A percentile compares a stretch with the other conserved stretches of the same genome.
Evolutionary conservation across 176 grass and related monocot genomes (phyloP).

Genomic region (Ensete glaucum): DNA sequence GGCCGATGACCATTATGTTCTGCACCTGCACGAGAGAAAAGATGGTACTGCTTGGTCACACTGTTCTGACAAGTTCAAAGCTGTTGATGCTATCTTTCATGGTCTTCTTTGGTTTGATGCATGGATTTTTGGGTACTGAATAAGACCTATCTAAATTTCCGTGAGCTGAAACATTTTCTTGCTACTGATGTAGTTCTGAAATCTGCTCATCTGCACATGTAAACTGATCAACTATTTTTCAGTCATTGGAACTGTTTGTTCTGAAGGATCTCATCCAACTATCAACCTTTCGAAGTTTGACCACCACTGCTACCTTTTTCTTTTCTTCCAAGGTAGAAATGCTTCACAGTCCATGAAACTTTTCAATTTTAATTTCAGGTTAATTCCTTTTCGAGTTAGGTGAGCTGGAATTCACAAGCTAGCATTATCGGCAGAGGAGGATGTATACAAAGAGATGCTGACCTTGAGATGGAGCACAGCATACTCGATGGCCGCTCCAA

Average conservation of each 20-base stretch:
- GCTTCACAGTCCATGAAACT: neutral
- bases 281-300: too few relatives aligned
- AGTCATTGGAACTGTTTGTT: too few relatives aligned
- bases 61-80: neutral
- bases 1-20: conserved; percentile 35
- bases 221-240: too few relatives aligned
- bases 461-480: conserved; percentile 39
- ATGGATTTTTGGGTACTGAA: too few relatives aligned
- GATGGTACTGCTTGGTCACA: neutral
- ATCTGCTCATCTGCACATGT: too few relatives aligned
- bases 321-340: too few relatives aligned
- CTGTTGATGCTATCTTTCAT: neutral
- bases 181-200: too few relatives aligned
- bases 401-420: neutral
- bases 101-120: neutral
- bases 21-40: conserved; percentile 23
- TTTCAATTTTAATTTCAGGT: neutral
- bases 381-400: neutral
- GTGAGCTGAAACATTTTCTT: too few relatives aligned
- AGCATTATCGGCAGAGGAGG: neutral
- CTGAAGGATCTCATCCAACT: too few relatives aligned
- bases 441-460: neutral
- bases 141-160: too few relatives aligned
- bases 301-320: too few relatives aligned
- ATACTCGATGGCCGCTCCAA: conserved; percentile 36